Evolutionary conservation across 139 green algal species (phyloP).

Genomic region (Closterium sp.): DNA sequence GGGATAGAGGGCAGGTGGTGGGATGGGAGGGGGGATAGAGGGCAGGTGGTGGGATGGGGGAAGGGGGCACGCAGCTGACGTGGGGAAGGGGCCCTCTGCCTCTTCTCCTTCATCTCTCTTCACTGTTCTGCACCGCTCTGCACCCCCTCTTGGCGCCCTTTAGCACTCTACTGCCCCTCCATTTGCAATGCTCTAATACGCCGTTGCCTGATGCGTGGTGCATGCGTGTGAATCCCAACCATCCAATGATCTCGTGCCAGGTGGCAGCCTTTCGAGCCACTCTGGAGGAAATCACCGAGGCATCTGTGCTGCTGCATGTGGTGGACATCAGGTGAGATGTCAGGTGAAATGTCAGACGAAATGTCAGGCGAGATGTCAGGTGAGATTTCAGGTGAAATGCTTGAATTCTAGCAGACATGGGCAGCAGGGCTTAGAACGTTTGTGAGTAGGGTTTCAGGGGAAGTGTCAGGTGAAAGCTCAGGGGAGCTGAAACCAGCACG

Average conservation of each 20-base stretch:
- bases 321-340: constrained; percentile 74
- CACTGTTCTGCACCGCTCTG: neutral
- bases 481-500: no score
- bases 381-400: no score
- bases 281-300: constrained; percentile 88
- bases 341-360: neutral
- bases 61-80: no score
- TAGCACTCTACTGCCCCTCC: neutral
- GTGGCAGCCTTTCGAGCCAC: constrained; percentile 74
- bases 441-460: no score
- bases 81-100: no score
- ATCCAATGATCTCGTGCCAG: neutral
- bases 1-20: no score
- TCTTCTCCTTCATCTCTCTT: neutral
- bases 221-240: no score
- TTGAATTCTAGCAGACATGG: no score
- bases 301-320: constrained; percentile 85
- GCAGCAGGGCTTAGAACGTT: no score
- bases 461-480: no score
- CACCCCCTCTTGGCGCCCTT: neutral
- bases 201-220: neutral
- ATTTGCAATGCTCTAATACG: neutral
- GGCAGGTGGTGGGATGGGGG: no score
- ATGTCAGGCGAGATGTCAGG: neutral
- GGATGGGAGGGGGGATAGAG: no score